These are phyloP conservation scores for Zygotorulaspora florentina DNA, from an alignment of 805 yeast species.

Conservation along the genomic window DNA sequence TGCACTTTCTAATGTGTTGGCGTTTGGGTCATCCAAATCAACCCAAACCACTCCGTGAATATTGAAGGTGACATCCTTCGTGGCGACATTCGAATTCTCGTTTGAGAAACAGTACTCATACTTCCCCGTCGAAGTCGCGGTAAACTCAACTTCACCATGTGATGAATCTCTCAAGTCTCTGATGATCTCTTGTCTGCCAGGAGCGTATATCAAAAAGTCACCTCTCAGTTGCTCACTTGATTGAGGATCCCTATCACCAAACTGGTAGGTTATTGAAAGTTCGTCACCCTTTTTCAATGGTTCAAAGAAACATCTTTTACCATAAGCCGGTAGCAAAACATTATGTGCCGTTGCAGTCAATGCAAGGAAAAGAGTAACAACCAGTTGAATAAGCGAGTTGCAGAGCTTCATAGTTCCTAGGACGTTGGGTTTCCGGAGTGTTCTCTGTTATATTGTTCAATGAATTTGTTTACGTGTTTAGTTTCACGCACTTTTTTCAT, in stretches of 20 bases:
- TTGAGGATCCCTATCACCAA: conserved; percentile 79
- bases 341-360: conserved; percentile 55
- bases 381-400: conserved; percentile 5
- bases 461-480: no score
- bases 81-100: conserved; percentile 64
- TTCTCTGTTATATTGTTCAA: no score
- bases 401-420: neutral
- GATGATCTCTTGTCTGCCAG: conserved; percentile 42
- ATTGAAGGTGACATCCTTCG: conserved; percentile 91
- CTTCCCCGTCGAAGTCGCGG: conserved; percentile 65
- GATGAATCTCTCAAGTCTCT: conserved; percentile 53
- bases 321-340: conserved; percentile 75
- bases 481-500: no score
- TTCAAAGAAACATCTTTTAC: conserved; percentile 86
- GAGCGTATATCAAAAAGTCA: conserved; percentile 59
- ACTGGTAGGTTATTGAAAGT: conserved; percentile 84
- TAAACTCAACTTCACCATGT: conserved; percentile 74
- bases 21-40: conserved; percentile 69
- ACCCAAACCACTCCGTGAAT: conserved; percentile 89
- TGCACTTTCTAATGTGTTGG: conserved; percentile 79
- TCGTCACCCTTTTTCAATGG: conserved; percentile 77
- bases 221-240: conserved; percentile 60
- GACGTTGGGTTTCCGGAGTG: neutral
- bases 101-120: conserved; percentile 89
- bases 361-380: conserved; percentile 10